Evolutionary conservation across 2,329 filamentous ascomycete genomes (phyloP).

Genomic region (Monosporascus ibericus): DNA sequence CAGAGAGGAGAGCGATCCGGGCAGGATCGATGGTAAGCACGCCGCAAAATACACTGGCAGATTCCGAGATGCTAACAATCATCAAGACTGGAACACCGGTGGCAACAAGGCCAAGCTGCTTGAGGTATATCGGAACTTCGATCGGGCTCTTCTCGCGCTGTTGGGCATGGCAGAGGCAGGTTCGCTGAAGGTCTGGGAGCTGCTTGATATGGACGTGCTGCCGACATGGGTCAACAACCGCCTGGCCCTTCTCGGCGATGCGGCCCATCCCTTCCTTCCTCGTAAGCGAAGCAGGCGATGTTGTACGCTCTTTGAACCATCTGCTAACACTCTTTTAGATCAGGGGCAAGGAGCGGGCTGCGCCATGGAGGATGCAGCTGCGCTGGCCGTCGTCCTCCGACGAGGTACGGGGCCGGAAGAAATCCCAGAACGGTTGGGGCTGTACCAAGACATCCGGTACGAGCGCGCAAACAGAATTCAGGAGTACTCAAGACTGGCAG

Average conservation of each 20-base stretch:
- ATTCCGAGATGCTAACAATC: too few relatives aligned
- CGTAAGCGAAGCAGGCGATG: slow-evolving; percentile 27
- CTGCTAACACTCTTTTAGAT: slow-evolving; percentile 10
- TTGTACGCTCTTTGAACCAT: background rate
- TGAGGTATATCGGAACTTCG: slow-evolving; percentile 36
- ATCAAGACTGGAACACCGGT: too few relatives aligned
- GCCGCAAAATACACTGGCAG: too few relatives aligned
- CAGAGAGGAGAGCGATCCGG: background rate
- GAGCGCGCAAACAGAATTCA: slow-evolving; percentile 53
- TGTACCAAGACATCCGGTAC: slow-evolving; percentile 54
- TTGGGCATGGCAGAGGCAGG: slow-evolving; percentile 36
- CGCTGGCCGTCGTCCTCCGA: slow-evolving; percentile 51
- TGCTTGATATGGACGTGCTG: slow-evolving; percentile 57
- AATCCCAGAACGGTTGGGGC: slow-evolving; percentile 46
- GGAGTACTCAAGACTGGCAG: slow-evolving; percentile 47
- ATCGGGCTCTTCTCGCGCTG: slow-evolving; percentile 31
- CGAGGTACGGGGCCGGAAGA: slow-evolving; percentile 35
- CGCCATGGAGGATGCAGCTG: slow-evolving; percentile 62
- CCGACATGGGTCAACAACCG: slow-evolving; percentile 47
- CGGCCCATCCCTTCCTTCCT: slow-evolving; percentile 62
- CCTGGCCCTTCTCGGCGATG: slow-evolving; percentile 57
- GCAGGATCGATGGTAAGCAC: too few relatives aligned
- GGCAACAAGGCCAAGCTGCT: slow-evolving; percentile 29
- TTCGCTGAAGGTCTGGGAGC: slow-evolving; percentile 49
- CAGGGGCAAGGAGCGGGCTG: slow-evolving; percentile 38